phyloP scores from a whole-genome alignment of 495 filamentous ascomycete species.

The Trichocladium uniseriatum region DNA sequence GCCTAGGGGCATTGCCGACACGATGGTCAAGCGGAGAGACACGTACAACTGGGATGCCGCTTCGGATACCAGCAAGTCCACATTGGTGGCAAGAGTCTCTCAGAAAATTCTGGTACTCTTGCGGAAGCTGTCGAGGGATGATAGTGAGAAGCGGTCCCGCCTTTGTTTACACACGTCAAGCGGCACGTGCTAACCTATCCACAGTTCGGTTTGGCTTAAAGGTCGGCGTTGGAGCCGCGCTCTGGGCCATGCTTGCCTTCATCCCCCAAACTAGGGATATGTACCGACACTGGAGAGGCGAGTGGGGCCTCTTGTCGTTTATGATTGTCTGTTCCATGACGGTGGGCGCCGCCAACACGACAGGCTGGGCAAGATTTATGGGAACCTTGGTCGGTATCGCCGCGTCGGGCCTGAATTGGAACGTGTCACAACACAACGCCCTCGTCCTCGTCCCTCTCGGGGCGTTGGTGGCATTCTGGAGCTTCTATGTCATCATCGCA shows the following conservation, averaged over 20 bases:
- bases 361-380: slow-evolving; percentile 74
- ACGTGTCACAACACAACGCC: slow-evolving; percentile 59
- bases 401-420: slow-evolving; percentile 70
- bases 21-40: slow-evolving; percentile 34
- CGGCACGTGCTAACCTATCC: slow-evolving; percentile 21
- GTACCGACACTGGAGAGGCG: slow-evolving; percentile 84
- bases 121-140: slow-evolving; percentile 40
- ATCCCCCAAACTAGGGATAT: slow-evolving; percentile 64
- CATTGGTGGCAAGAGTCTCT: slow-evolving; percentile 28
- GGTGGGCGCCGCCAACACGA: slow-evolving; percentile 88
- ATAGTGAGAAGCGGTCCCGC: slow-evolving; percentile 30
- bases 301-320: slow-evolving; percentile 94
- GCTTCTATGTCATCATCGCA: slow-evolving; percentile 81
- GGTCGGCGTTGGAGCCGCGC: slow-evolving; percentile 76
- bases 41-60: slow-evolving; percentile 35
- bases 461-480: slow-evolving; percentile 69
- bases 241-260: slow-evolving; percentile 84
- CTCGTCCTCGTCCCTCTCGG: slow-evolving; percentile 66
- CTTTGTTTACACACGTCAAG: not conserved
- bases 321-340: slow-evolving; percentile 99
- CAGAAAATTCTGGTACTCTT: slow-evolving; percentile 30
- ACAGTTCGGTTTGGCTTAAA: slow-evolving; percentile 70
- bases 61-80: slow-evolving; percentile 29
- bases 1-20: slow-evolving; percentile 39
- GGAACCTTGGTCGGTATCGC: slow-evolving; percentile 77